phyloP scores from a whole-genome alignment of 352 stramenopile species.

The Phytophthora multivora region DNA sequence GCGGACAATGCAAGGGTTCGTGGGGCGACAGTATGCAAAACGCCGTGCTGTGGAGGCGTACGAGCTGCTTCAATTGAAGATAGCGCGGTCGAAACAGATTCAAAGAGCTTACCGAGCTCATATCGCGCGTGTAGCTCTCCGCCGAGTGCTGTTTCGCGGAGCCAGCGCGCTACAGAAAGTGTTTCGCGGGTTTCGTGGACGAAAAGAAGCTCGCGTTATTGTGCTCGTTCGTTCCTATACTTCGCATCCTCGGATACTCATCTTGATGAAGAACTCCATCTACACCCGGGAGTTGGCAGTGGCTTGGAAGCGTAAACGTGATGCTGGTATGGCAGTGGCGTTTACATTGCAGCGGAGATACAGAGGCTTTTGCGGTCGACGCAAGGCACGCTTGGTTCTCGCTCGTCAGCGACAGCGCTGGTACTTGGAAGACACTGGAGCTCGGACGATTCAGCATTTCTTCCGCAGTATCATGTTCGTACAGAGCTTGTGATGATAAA shows the following conservation, averaged over 20 bases:
- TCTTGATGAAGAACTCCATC: conserved; percentile 53
- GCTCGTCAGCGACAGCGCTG: conserved; percentile 34
- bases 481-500: not conserved
- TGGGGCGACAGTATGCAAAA: conserved; percentile 38
- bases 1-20: conserved; percentile 42
- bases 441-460: conserved; percentile 70
- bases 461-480: conserved; percentile 80
- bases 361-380: conserved; percentile 57
- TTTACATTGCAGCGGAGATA: conserved; percentile 42
- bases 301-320: conserved; percentile 63
- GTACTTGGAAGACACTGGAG: conserved; percentile 45
- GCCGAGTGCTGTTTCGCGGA: conserved; percentile 38
- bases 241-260: conserved; percentile 46
- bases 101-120: conserved; percentile 62
- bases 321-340: conserved; percentile 49
- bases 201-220: conserved; percentile 32
- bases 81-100: conserved; percentile 41
- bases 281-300: conserved; percentile 60
- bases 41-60: conserved; percentile 22
- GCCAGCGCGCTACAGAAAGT: conserved; percentile 58
- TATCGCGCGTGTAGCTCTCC: conserved; percentile 49
- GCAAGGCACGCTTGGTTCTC: conserved; percentile 34
- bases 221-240: conserved; percentile 54
- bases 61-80: conserved; percentile 26
- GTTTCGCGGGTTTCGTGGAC: conserved; percentile 55